Evolutionary conservation across 2,329 filamentous ascomycete species (phyloP).

Genomic region (Cladophialophora bantiana): DNA sequence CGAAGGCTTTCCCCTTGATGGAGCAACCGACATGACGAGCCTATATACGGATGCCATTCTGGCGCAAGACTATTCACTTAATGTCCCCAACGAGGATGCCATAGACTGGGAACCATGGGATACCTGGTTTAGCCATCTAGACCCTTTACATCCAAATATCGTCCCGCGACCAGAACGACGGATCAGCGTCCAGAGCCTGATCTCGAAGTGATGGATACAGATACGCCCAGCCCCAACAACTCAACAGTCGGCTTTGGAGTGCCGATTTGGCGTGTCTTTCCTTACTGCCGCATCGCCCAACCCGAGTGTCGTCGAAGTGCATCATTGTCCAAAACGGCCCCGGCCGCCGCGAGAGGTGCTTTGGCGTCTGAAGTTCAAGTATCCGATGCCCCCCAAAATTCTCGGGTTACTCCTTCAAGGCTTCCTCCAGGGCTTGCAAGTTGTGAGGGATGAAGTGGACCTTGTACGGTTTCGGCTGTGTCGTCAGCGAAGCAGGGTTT

Average conservation of each 20-base stretch:
- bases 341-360: too few species aligned
- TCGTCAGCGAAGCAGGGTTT: conserved; percentile 68
- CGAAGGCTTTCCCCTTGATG: not conserved
- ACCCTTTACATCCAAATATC: conserved; percentile 8
- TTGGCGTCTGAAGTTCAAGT: too few species aligned
- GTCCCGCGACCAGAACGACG: not conserved
- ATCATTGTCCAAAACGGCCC: too few species aligned
- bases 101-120: conserved; percentile 44
- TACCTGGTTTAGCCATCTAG: conserved; percentile 39
- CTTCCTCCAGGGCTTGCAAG: conserved; percentile 56
- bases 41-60: conserved; percentile 27
- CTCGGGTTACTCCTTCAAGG: conserved; percentile 48
- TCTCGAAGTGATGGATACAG: not conserved
- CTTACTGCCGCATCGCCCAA: not conserved
- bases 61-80: conserved; percentile 36
- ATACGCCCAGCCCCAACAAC: too few species aligned
- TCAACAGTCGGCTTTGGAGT: not conserved
- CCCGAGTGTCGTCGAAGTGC: too few species aligned
- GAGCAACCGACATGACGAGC: not conserved
- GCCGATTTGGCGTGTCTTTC: not conserved
- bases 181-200: not conserved
- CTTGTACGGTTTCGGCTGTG: conserved; percentile 65
- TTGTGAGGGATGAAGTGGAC: conserved; percentile 58
- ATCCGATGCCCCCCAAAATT: too few species aligned
- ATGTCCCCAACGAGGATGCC: conserved; percentile 27